Base-by-base conservation (phyloP, 768 basidiomycete species). In the Multifurca ochricompacta region DNA sequence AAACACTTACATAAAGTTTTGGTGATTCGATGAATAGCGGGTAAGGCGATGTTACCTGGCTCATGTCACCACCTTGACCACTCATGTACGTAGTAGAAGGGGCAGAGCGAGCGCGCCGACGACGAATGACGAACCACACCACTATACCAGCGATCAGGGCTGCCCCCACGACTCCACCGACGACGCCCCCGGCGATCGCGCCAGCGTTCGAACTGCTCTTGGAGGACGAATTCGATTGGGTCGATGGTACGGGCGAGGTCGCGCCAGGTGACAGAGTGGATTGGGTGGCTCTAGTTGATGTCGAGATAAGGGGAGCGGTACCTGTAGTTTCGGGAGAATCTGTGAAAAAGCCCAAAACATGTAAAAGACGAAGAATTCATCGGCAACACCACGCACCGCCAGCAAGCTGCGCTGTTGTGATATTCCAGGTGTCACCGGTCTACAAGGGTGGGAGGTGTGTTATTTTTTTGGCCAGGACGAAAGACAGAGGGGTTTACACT, bases 101-200 rank as follows among this genome's bases (percentile, higher is more conserved):
- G 32, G 63, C 43, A 18, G 35, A 44, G 42, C 54, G 58, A 43
- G 70, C 58, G 34, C 68, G 68, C 19, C 62, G 65, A 36, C 59
- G 69, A 35, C 44, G 65, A 34, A 59, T 63, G 28, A 67, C 58
- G 58, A 74, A 71, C 71, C 75, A 82, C 48, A 74, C 61, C 6
- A 67, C 39, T 6, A 62, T 58, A 1, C 65, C 75, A 4, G 62
- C 73, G 11, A 82, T 66, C 41, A 76, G 57, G 7, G 71, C 75
- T 18, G 78, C 53, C n/a, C 65, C 71, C 25, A 78, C 71, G 1
- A 84, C 54, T 13, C 76, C 80, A 3, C 80, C 80, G 6, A 82
- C 71, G 6, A 79, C 77, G n/a, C 84, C 83, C 36, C 83, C 83
- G 0, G 77, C 80, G 34, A 85, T 83, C 18, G 79, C 79, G 2